Base-by-base conservation (phyloP, 1,284 basidiomycete species). In the Trametes hirsuta region DNA sequence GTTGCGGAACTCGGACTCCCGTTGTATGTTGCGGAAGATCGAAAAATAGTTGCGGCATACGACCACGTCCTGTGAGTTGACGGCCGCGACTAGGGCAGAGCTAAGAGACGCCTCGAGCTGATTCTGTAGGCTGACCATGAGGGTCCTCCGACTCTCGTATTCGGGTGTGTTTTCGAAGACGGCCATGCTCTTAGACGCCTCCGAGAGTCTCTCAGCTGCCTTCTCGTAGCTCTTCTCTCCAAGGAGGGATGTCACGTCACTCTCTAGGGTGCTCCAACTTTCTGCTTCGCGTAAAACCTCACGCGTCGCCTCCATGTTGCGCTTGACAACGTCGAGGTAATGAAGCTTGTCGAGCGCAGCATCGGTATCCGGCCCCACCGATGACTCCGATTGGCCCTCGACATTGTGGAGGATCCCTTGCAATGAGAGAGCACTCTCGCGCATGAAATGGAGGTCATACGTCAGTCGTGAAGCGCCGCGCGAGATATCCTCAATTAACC, bases 391-490 rank as follows among this genome's bases (percentile, higher is more conserved):
- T n/a, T 77, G 79, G 51, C 77, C 77, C 59, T 83, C 79, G 15
- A 93, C 85, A 35, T 80, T 79, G 15, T 81, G 76, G 15, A 96
- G 77, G 6, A 84, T 77, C 22, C 75, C 76, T 65, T 91, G 88
- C 18, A 97, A 80, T 1, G 90, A 84, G 12, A 91, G 76, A 0
- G 95, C 94, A 39, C 89, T 88, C 71, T 97, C 95, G 49, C 92
- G 88, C 87, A 97, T 95, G 76, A 97, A 95, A 72, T 97, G 95
- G 21, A 98, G 80, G 75, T 97, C 95, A 71, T 97, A 97, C 1
- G 90, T 88, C 47, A 98, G 82, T 39, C 95, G 85, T 5, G 95
- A 94, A 10, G 96, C 88, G 4, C 88, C 86, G 50, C 94, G 85
- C 1, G 94, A 93, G 48, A 97, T 92, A 69, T 96, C 94, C 70